Evolutionary conservation across 306 rosid species (phyloP).

Genomic region (Sindora glabra): DNA sequence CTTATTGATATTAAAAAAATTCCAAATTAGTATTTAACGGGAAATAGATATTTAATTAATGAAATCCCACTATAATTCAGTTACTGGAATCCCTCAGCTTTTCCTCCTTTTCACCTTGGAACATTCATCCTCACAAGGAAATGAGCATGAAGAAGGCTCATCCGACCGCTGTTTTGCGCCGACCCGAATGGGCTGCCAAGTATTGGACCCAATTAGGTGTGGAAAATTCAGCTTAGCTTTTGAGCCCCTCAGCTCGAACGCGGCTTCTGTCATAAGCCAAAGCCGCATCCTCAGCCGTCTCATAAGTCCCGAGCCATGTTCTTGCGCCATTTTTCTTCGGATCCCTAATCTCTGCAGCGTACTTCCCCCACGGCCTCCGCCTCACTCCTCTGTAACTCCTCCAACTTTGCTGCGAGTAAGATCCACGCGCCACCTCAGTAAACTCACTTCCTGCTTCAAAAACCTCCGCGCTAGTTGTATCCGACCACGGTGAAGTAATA

Average conservation of each 20-base stretch:
- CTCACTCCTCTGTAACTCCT: background rate
- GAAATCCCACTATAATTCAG: too few relatives aligned
- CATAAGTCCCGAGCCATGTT: background rate
- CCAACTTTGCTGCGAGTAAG: background rate
- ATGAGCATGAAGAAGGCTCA: too few relatives aligned
- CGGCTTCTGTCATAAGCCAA: background rate
- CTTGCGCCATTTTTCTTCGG: background rate
- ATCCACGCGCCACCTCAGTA: background rate
- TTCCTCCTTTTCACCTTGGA: too few relatives aligned
- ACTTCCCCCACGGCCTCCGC: background rate
- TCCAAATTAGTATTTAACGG: too few relatives aligned
- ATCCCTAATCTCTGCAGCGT: background rate
- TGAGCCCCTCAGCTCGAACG: background rate
- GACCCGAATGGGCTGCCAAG: background rate
- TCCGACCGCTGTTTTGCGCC: background rate
- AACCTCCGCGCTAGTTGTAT: too few relatives aligned
- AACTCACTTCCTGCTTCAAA: too few relatives aligned
- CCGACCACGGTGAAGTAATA: too few relatives aligned
- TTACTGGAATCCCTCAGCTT: too few relatives aligned
- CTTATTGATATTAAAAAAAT: too few relatives aligned
- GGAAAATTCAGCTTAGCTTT: background rate
- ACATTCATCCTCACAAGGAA: too few relatives aligned
- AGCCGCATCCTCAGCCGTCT: background rate
- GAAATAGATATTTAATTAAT: too few relatives aligned
- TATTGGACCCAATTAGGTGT: background rate